Percentiles rank a stretch among this genome's conserved stretches.
phyloP scores from a whole-genome alignment of 495 filamentous ascomycete genomes.

The Annulohypoxylon moriforme region DNA sequence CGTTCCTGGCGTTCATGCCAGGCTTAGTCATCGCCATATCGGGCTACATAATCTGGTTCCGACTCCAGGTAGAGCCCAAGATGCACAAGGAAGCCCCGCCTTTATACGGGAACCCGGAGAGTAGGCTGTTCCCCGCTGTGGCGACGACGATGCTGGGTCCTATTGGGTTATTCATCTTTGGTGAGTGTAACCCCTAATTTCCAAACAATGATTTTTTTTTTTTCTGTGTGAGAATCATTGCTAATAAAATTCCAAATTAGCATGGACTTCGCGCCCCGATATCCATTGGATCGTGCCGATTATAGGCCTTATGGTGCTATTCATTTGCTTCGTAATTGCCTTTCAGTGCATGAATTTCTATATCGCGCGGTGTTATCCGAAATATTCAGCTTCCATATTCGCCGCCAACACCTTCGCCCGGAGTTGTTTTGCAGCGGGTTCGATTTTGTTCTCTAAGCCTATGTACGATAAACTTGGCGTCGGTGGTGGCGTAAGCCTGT shows the following conservation, averaged over 20 bases:
- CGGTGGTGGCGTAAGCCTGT: slow-evolving; percentile 71
- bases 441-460: slow-evolving; percentile 64
- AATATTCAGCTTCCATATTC: slow-evolving; percentile 70
- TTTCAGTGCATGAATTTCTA: slow-evolving; percentile 68
- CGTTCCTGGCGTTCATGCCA: slow-evolving; percentile 77
- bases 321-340: slow-evolving; percentile 63
- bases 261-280: slow-evolving; percentile 40
- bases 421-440: slow-evolving; percentile 65
- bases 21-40: slow-evolving; percentile 73
- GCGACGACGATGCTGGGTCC: slow-evolving; percentile 30
- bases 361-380: slow-evolving; percentile 66
- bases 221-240: neutral
- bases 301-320: slow-evolving; percentile 61
- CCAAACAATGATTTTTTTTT: neutral
- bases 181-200: slow-evolving; percentile 22
- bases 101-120: slow-evolving; percentile 36
- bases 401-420: slow-evolving; percentile 66
- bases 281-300: slow-evolving; percentile 63
- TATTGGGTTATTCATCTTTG: slow-evolving; percentile 35
- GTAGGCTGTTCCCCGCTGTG: slow-evolving; percentile 32
- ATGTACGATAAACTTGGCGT: slow-evolving; percentile 67
- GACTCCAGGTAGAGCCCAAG: slow-evolving; percentile 68
- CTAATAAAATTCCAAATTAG: slow-evolving; percentile 11
- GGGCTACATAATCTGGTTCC: slow-evolving; percentile 74
- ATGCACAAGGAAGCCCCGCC: slow-evolving; percentile 34